Evolutionary conservation across 768 basidiomycete species (phyloP), one percentile per base, ranked within the genome.

Genomic region (Agrocybe chaxingu): DNA sequence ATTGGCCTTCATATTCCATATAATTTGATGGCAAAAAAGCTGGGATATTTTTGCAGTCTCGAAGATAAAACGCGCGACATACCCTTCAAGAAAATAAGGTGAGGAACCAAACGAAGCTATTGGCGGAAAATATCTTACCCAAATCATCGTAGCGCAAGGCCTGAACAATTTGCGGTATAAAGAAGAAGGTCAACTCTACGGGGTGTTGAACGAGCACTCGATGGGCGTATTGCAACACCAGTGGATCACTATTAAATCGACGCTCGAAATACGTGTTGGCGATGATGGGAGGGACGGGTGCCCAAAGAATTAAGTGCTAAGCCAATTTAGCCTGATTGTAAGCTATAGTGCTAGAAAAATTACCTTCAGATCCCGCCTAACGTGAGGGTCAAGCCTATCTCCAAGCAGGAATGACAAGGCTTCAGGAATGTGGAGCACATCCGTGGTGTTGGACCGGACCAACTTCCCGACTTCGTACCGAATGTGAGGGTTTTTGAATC

Each of bases 1-100:
- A 62, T 99, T 99, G 4, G 97, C 97, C 62, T 96, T 96, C 97
- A 98, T 98, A 66, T 98, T 99, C 97, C 97, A 99, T 54, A 99
- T 92, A 56, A 98, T 98, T 71, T 99, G 97, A 64, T 99, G 97
- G 63, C 97, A 99, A 73, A 99, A 99, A 18, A 93, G 69, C 65
- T 96, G 95, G 1, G 96, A 98, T 46, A 98, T 92, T 70, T 92
- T 96, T 6, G 96, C 88, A 0, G 95, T 97, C 71, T 98, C 95
- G 57, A 94, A 93, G 58, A 98, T 92, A 77, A 98, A 99, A 16
- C 85, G 84, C 51, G 88, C 82, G 29, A 98, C 92, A 68, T 98
- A 98, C 12, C 92, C 96, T 95, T 38, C 16, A 12, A 16, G 38
- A 5, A 19, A 16, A 16, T 8, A 16, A 33, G 4, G 33, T 24